These are phyloP conservation scores for Boletus reticulatus DNA, from an alignment of 768 basidiomycete species.

Conservation along the genomic window DNA sequence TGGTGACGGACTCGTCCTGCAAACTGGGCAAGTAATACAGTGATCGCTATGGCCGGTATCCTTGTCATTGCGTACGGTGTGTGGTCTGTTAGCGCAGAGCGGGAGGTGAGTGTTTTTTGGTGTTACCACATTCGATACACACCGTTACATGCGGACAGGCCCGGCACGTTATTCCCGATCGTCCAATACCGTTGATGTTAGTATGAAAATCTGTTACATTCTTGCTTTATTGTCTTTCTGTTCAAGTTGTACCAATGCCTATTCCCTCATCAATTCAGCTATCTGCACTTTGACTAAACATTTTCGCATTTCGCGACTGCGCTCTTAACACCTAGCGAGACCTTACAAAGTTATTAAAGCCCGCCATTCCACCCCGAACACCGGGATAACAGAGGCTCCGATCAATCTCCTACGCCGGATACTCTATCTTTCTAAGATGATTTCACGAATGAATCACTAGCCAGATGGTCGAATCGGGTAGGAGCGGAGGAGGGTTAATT, in stretches of 20 bases:
- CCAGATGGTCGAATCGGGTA: too few relatives aligned
- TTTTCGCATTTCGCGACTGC: too few relatives aligned
- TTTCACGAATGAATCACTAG: too few relatives aligned
- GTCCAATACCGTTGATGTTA: constrained; percentile 76
- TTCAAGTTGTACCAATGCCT: not conserved
- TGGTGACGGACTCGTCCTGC: constrained; percentile 55
- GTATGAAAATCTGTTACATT: constrained; percentile 40
- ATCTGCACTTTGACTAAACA: not conserved
- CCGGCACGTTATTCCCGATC: constrained; percentile 56
- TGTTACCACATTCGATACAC: not conserved
- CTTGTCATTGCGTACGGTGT: constrained; percentile 60
- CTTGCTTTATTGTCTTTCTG: not conserved
- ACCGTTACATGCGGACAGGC: constrained; percentile 39
- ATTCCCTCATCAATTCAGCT: not conserved
- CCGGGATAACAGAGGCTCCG: too few relatives aligned
- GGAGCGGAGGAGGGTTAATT: too few relatives aligned
- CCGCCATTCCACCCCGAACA: too few relatives aligned
- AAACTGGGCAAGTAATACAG: constrained; percentile 89
- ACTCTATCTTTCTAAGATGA: too few relatives aligned
- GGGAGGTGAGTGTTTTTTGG: constrained; percentile 54
- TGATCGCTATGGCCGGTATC: constrained; percentile 68
- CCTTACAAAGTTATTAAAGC: too few relatives aligned
- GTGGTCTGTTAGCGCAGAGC: constrained; percentile 72
- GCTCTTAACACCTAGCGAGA: too few relatives aligned
- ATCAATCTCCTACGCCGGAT: too few relatives aligned